These are phyloP conservation scores for Pleurotus sapidus DNA, from an alignment of 768 basidiomycete genomes.

Conservation along the genomic window DNA sequence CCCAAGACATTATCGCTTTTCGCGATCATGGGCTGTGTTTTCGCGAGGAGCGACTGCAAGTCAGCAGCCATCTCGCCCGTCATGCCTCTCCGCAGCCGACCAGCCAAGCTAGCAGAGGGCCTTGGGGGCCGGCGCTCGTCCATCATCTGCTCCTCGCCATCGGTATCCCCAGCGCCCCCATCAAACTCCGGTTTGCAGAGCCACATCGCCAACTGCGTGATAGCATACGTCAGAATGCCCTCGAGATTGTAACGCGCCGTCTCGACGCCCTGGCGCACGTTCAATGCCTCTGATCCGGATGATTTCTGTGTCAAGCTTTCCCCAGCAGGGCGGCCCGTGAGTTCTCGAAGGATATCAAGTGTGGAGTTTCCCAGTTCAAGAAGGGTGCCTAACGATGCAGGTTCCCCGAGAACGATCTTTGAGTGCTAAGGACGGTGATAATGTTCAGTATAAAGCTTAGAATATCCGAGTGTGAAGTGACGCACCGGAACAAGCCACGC, in stretches of 20 bases:
- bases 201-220: constrained; percentile 80
- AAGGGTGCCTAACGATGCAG: constrained; percentile 81
- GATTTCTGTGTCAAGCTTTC: constrained; percentile 45
- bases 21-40: constrained; percentile 59
- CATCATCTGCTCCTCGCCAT: constrained; percentile 35
- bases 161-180: constrained; percentile 34
- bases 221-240: constrained; percentile 62
- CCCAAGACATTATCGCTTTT: constrained; percentile 53
- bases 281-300: constrained; percentile 31
- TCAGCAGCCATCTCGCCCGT: constrained; percentile 79
- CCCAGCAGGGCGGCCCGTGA: constrained; percentile 58
- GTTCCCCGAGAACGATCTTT: constrained; percentile 79
- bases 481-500: constrained; percentile 73
- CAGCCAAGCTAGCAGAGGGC: constrained; percentile 53
- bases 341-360: constrained; percentile 67
- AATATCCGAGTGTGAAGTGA: constrained; percentile 9
- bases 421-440: constrained; percentile 55
- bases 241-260: constrained; percentile 66
- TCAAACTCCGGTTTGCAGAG: constrained; percentile 72
- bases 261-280: constrained; percentile 55
- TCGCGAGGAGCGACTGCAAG: constrained; percentile 61
- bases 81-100: constrained; percentile 70
- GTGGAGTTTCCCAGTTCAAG: constrained; percentile 82
- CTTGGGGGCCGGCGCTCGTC: constrained; percentile 41
- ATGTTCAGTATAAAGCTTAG: neutral